Base-by-base conservation (phyloP, 352 stramenopile species). In the Pythium vanterpoolii region DNA sequence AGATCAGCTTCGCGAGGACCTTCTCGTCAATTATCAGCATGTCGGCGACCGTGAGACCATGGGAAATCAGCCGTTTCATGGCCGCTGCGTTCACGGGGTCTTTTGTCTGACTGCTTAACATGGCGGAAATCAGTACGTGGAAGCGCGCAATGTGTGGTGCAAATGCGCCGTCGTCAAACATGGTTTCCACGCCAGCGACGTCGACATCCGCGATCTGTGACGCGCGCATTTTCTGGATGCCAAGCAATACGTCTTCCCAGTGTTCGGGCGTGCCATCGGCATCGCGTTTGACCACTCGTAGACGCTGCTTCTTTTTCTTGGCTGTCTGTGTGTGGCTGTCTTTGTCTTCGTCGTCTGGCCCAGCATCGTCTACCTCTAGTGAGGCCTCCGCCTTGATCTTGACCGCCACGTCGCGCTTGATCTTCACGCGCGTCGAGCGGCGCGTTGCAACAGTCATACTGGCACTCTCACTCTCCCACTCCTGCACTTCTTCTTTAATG, bases 21-120 rank as follows among this genome's bases (percentile, higher is more conserved):
- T 90, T 74, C 33, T 90, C 69, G 26, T 93, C 73, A 45, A 93
- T 95, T 19, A 80, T 72, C 9, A 89, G 73, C 69, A 98, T 97
- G 34, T 83, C 80, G 40, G 95, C 61, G 10, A 97, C 77, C 13
- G 84, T 98, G 28, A 98, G 59, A 6, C 83, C 65, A 78, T 85
- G 70, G 9, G 62, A 58, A 40, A 83, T 77, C 39, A 94, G 68
- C 18, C 87, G 69, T 30, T 61, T 64, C 84, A 95, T 86, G 34
- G 78, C 87, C 48, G 80, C 83, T 19, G 81, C 78, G 30, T 85
- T 92, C 18, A 98, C 79, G 1, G 89, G 89, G 74, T 99, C 96
- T 68, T 98, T 98, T 0, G 96, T 99, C 72, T 99, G 96, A 65
- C 83, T 97, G 46, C 89, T 98, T 40, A 99, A 76, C 94, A 99